Evolutionary conservation across 352 stramenopile genomes (phyloP).

Genomic region (Globisporangium okanoganense): DNA sequence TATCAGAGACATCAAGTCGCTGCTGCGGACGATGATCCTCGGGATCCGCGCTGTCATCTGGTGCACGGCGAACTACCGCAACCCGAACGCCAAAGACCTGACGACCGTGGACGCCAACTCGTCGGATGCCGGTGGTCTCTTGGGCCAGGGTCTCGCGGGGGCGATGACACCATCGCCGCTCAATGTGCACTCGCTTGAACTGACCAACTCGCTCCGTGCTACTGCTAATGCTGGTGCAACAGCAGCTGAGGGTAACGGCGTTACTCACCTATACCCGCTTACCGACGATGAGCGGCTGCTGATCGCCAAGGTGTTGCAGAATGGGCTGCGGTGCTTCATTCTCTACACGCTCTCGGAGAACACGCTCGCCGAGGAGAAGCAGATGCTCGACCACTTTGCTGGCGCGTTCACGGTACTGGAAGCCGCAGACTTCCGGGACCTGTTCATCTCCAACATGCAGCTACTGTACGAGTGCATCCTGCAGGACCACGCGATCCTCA

Average conservation of each 20-base stretch:
- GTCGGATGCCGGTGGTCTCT: constrained; percentile 18
- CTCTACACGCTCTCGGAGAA: constrained; percentile 90
- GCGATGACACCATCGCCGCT: constrained; percentile 15
- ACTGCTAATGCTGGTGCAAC: neutral
- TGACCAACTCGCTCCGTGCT: constrained; percentile 8
- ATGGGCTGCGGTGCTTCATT: constrained; percentile 91
- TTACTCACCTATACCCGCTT: constrained; percentile 74
- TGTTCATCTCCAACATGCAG: constrained; percentile 88
- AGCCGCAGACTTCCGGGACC: constrained; percentile 90
- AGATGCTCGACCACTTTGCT: constrained; percentile 97
- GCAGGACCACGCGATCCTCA: constrained; percentile 91
- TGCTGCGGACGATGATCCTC: constrained; percentile 96
- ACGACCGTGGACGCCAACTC: constrained; percentile 68
- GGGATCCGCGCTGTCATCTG: constrained; percentile 98
- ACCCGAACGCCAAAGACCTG: constrained; percentile 81
- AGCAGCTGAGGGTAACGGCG: constrained; percentile 10
- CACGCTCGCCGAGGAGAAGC: constrained; percentile 88
- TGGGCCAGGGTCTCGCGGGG: constrained; percentile 8
- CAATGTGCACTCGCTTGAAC: constrained; percentile 15
- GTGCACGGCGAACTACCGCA: constrained; percentile 94
- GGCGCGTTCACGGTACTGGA: constrained; percentile 96
- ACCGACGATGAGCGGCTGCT: constrained; percentile 92
- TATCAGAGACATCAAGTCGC: constrained; percentile 89
- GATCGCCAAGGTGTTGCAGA: constrained; percentile 92
- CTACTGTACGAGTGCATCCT: constrained; percentile 92